A percentile compares a stretch with the other conserved stretches of the same genome.
Conservation (phyloP, 1,284 basidiomycete species). For the Apiotrichum gracile region DNA sequence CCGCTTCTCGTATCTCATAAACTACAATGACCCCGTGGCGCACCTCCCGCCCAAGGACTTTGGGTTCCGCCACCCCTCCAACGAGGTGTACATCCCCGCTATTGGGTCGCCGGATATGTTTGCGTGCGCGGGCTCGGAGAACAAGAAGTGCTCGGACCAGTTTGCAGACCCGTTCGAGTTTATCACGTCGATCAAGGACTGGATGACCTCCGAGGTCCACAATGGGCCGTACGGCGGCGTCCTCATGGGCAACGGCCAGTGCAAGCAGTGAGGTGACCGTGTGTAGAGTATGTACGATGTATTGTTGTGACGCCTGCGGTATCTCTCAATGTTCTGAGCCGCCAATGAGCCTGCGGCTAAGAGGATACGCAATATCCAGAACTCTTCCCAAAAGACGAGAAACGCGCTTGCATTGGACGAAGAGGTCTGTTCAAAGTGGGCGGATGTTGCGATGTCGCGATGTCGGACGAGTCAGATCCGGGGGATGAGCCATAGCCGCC, state of each 20-base stretch:
- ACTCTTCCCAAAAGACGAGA: no score
- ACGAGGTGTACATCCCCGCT: slow-evolving; percentile 19
- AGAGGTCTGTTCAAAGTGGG: no score
- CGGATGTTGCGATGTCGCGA: no score
- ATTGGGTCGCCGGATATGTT: neutral
- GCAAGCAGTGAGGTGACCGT: neutral
- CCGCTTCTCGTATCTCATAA: slow-evolving; percentile 16
- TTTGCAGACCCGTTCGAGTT: neutral
- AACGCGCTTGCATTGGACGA: no score
- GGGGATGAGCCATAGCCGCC: no score
- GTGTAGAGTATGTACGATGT: no score
- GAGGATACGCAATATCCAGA: no score
- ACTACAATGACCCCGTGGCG: slow-evolving; percentile 23
- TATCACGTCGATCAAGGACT: neutral
- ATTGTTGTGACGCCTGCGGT: no score
- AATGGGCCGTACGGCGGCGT: slow-evolving; percentile 7
- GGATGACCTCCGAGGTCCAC: slow-evolving; percentile 1
- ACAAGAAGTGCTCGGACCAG: neutral
- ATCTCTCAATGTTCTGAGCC: no score
- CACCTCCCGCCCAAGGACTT: slow-evolving; percentile 21
- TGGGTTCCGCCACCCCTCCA: slow-evolving; percentile 18
- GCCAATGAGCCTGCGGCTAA: no score
- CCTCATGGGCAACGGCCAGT: neutral
- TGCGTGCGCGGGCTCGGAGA: slow-evolving; percentile 25
- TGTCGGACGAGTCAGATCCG: no score